These are phyloP conservation scores for Caryopteris hybrid DNA, from an alignment of 305 asterid genomes.

Conservation along the genomic window DNA sequence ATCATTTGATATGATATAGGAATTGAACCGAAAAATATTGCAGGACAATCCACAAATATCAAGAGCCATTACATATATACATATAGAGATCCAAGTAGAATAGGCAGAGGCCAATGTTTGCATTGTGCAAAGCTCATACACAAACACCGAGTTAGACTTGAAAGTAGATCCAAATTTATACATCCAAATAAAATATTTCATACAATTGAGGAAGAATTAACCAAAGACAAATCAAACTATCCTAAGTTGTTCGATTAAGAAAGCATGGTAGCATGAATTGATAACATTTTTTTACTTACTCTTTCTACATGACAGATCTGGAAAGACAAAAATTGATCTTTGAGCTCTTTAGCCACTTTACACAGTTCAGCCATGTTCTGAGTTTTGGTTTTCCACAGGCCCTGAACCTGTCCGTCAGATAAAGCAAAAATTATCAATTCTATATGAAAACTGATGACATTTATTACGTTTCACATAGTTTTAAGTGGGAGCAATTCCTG, in stretches of 20 bases:
- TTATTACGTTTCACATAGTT: not conserved
- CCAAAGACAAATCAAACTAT: not conserved
- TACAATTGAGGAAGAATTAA: not conserved
- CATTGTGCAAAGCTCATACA: too few species aligned
- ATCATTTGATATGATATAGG: not conserved
- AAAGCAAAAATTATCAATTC: not conserved
- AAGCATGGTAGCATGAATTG: not conserved
- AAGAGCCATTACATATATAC: too few species aligned
- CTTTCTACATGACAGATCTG: slow-evolving; percentile 71
- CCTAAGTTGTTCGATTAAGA: not conserved
- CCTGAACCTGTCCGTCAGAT: slow-evolving; percentile 62
- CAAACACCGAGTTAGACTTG: not conserved
- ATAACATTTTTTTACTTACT: slow-evolving; percentile 36
- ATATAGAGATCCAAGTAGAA: too few species aligned
- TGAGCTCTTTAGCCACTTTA: slow-evolving; percentile 82
- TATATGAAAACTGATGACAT: not conserved
- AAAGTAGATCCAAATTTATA: not conserved
- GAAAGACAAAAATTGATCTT: slow-evolving; percentile 66
- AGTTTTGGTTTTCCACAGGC: slow-evolving; percentile 79
- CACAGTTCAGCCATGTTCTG: slow-evolving; percentile 86
- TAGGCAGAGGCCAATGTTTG: too few species aligned
- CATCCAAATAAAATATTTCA: not conserved
- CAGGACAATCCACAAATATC: not conserved
- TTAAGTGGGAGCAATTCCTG: not conserved
- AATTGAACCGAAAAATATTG: too few species aligned